These are phyloP conservation scores for Priceomyces medius DNA, from an alignment of 805 yeast species.

Conservation along the genomic window DNA sequence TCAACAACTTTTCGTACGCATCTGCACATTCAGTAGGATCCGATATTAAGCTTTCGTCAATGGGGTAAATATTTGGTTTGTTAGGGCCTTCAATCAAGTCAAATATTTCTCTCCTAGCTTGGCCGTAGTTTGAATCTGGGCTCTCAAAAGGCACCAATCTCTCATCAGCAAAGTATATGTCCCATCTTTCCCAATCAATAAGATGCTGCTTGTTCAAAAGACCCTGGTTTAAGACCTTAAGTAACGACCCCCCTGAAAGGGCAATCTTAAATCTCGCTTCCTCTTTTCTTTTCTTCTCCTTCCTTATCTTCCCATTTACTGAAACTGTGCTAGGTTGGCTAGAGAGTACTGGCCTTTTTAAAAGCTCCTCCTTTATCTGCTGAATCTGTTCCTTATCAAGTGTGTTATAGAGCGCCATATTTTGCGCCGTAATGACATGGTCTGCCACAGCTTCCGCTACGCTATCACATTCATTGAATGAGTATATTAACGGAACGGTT, in stretches of 20 bases:
- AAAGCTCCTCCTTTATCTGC: slow-evolving; percentile 27
- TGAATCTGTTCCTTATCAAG: slow-evolving; percentile 34
- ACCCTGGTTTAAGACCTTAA: slow-evolving; percentile 85
- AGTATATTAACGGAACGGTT: slow-evolving; percentile 88
- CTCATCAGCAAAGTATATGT: slow-evolving; percentile 94
- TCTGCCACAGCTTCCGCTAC: slow-evolving; percentile 98
- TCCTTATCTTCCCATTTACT: slow-evolving; percentile 16
- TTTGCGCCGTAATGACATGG: slow-evolving; percentile 87
- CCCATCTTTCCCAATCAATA: slow-evolving; percentile 93
- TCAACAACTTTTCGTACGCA: slow-evolving; percentile 79
- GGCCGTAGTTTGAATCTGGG: slow-evolving; percentile 86
- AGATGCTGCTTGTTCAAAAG: slow-evolving; percentile 65
- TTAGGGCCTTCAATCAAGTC: slow-evolving; percentile 58
- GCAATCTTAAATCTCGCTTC: slow-evolving; percentile 85
- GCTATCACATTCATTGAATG: slow-evolving; percentile 84
- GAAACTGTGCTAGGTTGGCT: slow-evolving; percentile 10
- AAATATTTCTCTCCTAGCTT: slow-evolving; percentile 76
- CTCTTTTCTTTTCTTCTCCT: slow-evolving; percentile 43
- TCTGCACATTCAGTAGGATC: slow-evolving; percentile 95
- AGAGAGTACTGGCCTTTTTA: slow-evolving; percentile 11
- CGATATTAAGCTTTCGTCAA: slow-evolving; percentile 69
- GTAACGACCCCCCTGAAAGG: slow-evolving; percentile 87
- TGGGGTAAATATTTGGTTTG: slow-evolving; percentile 76
- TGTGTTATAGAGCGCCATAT: slow-evolving; percentile 55
- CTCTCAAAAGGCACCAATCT: slow-evolving; percentile 86